Base-by-base conservation (phyloP, 768 basidiomycete genomes). In the Rossbeevera mucosa region DNA sequence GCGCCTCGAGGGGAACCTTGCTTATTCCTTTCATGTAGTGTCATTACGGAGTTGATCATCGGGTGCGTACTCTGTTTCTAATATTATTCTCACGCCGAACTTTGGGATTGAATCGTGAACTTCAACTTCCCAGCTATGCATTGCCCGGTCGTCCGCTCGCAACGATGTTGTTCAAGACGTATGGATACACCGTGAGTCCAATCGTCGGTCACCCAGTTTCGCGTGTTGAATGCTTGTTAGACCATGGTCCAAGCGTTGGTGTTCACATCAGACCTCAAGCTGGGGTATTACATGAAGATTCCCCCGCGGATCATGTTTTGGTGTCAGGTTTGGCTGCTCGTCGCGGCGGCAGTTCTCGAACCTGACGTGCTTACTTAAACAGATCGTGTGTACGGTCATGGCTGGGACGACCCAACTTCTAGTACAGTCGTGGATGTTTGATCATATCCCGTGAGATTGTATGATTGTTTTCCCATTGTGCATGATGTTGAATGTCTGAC, bases 141-240 rank as follows among this genome's bases (percentile, higher is more conserved):
- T 76, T 88, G 38, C 91, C 89, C 12, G 89, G 91, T 2, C 79
- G 79, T 14, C 87, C 89, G 5, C 65, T 91, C 51, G 88, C 90
- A 0, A 88, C 82, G 77, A 89, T 91, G 88, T 73, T 91, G 74
- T 90, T 90, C 78, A 91, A 88, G 79, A 86, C 85, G 0, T 88
- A 77, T 76, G 87, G 88, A 28, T 88, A 87, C 59, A 83, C 85
- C 52, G 83, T 70, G 24, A 30, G 64, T 43, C 33, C 8, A 24
- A 4, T 21, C 1, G 5, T n/a, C 18, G 20, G 13, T 41, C 2
- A 2, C 3, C 4, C 18, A 18, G n/a, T 18, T 36, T 50, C 59
- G n/a, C 18, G n/a, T 38, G 11, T 5, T 38, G 65, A 2, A 9
- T 6, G 22, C 48, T 26, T 26, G 7, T 24, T 21, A 59, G 59